phyloP scores from a whole-genome alignment of 139 green algal species.

The Chlorella sp. region DNA sequence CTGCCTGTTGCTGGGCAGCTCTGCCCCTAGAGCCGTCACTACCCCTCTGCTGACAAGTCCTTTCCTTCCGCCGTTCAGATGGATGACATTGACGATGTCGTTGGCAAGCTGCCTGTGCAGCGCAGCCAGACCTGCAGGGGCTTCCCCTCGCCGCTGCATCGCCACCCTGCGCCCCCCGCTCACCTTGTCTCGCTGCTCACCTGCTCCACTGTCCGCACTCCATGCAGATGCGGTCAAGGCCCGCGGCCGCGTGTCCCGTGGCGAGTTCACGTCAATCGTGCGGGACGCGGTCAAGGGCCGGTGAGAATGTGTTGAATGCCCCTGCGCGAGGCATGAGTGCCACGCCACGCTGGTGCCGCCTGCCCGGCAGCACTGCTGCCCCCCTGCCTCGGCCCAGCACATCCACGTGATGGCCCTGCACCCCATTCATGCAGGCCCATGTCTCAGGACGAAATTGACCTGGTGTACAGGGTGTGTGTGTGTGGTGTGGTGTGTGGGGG shows the following conservation, averaged over 20 bases:
- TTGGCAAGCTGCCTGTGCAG: not conserved
- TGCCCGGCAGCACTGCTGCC: not conserved
- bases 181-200: not conserved
- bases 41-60: not conserved
- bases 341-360: not conserved
- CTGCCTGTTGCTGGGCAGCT: not conserved
- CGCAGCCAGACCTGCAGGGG: too few relatives aligned
- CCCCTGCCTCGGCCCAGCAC: not conserved
- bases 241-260: not conserved
- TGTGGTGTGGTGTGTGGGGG: too few relatives aligned
- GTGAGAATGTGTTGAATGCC: not conserved
- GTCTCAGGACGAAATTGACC: constrained; percentile 39
- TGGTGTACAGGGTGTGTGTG: constrained; percentile 57
- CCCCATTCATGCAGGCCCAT: too few relatives aligned
- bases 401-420: constrained; percentile 14
- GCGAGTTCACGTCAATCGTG: constrained; percentile 9
- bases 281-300: not conserved
- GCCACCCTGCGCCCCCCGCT: too few relatives aligned
- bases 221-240: too few relatives aligned
- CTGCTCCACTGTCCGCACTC: too few relatives aligned
- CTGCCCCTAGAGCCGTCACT: not conserved
- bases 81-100: not conserved
- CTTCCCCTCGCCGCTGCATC: not conserved
- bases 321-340: not conserved
- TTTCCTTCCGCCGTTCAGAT: not conserved